These are phyloP conservation scores for Pythium scleroteichum DNA, from an alignment of 352 stramenopile species.

Conservation along the genomic window DNA sequence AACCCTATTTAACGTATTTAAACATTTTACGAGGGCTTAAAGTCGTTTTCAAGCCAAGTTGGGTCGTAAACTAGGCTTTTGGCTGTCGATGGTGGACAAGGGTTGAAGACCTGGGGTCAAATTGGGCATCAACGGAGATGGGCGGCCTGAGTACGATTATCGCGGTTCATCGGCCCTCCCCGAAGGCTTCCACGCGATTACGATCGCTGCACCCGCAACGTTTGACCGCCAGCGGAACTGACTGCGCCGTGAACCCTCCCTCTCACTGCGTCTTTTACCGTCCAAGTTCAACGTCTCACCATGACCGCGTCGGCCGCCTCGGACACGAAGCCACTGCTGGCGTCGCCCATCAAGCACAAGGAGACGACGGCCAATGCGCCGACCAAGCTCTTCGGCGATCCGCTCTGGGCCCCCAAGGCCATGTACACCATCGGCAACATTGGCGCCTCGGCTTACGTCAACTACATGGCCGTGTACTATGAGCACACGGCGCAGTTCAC, in stretches of 20 bases:
- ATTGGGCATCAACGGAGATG: not conserved
- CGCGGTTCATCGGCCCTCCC: not conserved
- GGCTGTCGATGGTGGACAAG: not conserved
- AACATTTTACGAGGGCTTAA: too few relatives aligned
- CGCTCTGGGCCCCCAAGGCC: constrained; percentile 68
- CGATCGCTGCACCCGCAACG: not conserved
- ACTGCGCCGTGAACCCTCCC: not conserved
- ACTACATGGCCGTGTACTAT: constrained; percentile 79
- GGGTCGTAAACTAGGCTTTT: too few relatives aligned
- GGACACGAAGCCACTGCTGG: not conserved
- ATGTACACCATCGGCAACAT: constrained; percentile 74
- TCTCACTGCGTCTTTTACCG: constrained; percentile 2
- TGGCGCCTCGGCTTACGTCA: constrained; percentile 65
- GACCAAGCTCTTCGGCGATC: constrained; percentile 20
- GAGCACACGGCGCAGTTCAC: constrained; percentile 61
- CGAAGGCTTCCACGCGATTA: not conserved
- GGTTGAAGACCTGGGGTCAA: not conserved
- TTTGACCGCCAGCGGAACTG: not conserved
- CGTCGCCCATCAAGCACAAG: not conserved
- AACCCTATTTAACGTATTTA: too few relatives aligned
- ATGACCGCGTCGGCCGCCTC: not conserved
- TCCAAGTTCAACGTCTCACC: not conserved
- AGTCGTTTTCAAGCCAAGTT: too few relatives aligned
- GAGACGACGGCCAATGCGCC: constrained; percentile 18
- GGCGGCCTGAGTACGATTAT: not conserved